phyloP scores from a whole-genome alignment of 164 flowering plant species.

The Vitis rupestris region DNA sequence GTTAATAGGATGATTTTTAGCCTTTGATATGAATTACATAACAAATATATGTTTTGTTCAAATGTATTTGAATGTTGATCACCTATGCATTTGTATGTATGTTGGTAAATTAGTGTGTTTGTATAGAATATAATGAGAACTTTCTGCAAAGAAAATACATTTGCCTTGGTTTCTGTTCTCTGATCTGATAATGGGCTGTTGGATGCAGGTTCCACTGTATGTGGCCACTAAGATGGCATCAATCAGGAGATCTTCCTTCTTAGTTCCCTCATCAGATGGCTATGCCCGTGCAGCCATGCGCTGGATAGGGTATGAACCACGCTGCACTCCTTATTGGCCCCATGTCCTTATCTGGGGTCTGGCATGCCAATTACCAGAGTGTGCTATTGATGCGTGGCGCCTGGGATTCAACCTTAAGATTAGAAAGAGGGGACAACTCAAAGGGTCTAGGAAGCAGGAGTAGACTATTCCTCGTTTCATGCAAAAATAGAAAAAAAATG shows the following conservation, averaged over 20 bases:
- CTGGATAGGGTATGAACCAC: slow-evolving; percentile 85
- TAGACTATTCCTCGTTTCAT: no score
- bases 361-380: slow-evolving; percentile 52
- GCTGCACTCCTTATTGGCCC: slow-evolving; percentile 97
- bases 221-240: slow-evolving; percentile 98
- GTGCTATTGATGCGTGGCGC: slow-evolving; percentile 58
- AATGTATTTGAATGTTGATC: no score
- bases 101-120: no score
- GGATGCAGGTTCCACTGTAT: slow-evolving; percentile 72
- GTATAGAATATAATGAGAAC: background rate
- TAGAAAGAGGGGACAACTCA: slow-evolving; percentile 68
- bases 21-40: no score
- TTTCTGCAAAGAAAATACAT: no score
- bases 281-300: slow-evolving; percentile 84
- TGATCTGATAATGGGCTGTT: background rate
- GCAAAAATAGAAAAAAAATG: slow-evolving; percentile 6
- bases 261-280: slow-evolving; percentile 80
- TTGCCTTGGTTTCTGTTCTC: background rate
- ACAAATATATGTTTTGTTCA: no score
- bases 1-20: no score
- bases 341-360: slow-evolving; percentile 72
- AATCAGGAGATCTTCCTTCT: slow-evolving; percentile 71
- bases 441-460: slow-evolving; percentile 53
- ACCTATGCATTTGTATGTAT: no score
- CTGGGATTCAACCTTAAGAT: slow-evolving; percentile 55